phyloP scores from a whole-genome alignment of 2,329 filamentous ascomycete species.

The Diaporthe ampelina region DNA sequence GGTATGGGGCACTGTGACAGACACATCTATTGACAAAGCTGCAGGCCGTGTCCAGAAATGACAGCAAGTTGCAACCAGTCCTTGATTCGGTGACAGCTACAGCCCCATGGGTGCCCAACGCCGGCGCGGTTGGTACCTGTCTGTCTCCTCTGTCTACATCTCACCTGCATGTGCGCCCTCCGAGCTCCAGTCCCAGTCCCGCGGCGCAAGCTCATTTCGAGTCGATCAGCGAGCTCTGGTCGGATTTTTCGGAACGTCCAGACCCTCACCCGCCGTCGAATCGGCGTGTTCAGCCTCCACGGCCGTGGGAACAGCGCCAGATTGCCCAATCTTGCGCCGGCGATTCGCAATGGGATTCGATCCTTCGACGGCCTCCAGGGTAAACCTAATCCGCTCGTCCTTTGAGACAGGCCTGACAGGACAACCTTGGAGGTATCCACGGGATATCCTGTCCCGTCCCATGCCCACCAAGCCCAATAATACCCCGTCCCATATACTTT shows the following conservation, averaged over 20 bases:
- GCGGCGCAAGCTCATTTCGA: not conserved
- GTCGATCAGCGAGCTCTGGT: slow-evolving; percentile 10
- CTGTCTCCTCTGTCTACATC: too few species aligned
- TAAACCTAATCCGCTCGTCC: slow-evolving; percentile 9
- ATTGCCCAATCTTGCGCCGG: slow-evolving; percentile 26
- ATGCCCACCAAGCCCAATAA: slow-evolving; percentile 3
- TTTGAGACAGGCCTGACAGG: slow-evolving; percentile 6
- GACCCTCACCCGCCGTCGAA: slow-evolving; percentile 8
- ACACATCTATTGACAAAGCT: not conserved
- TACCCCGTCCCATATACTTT: slow-evolving; percentile 6
- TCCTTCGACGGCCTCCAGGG: slow-evolving; percentile 16
- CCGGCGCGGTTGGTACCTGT: not conserved
- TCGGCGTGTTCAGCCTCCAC: not conserved
- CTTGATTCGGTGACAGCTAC: not conserved
- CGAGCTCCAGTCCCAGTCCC: slow-evolving; percentile 10
- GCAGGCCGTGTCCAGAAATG: not conserved
- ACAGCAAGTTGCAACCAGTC: not conserved
- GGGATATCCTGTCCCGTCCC: slow-evolving; percentile 3
- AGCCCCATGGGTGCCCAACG: slow-evolving; percentile 27
- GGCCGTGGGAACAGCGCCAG: slow-evolving; percentile 29
- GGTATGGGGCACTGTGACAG: not conserved
- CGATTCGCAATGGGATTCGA: slow-evolving; percentile 22
- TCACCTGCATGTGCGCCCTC: not conserved
- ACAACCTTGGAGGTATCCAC: slow-evolving; percentile 1
- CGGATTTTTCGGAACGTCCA: slow-evolving; percentile 18